Percentiles rank a stretch among this genome's conserved stretches.
phyloP scores from a whole-genome alignment of 1,284 basidiomycete genomes.

The Tausonia pullulans region DNA sequence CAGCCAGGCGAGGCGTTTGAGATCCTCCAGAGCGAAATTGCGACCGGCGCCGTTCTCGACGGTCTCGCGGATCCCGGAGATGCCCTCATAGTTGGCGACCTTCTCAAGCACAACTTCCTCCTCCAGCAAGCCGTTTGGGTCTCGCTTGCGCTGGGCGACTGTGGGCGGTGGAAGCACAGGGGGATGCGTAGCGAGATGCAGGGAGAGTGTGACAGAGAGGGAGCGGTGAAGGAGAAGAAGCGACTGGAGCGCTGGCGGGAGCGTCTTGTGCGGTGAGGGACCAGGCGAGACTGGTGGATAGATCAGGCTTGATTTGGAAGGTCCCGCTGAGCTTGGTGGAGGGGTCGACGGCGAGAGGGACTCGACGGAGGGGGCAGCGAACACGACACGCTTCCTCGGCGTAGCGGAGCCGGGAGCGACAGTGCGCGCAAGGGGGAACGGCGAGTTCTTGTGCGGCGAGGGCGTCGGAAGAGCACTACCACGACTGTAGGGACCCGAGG shows the following conservation, averaged over 20 bases:
- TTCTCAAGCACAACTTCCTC: conserved; percentile 20
- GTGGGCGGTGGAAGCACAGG: conserved; percentile 33
- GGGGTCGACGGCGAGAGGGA: too few relatives aligned
- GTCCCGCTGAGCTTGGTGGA: too few relatives aligned
- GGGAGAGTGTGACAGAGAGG: conserved; percentile 33
- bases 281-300: too few relatives aligned
- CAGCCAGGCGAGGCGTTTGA: conserved; percentile 33
- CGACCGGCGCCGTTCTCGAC: conserved; percentile 32
- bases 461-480: too few relatives aligned
- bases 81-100: conserved; percentile 27
- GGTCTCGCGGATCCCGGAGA: conserved; percentile 27
- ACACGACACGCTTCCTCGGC: too few relatives aligned
- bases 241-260: conserved; percentile 31
- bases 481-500: too few relatives aligned
- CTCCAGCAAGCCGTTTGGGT: conserved; percentile 18
- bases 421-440: too few relatives aligned
- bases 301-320: too few relatives aligned
- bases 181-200: conserved; percentile 33
- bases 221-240: conserved; percentile 31
- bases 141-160: not conserved
- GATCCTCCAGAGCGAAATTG: conserved; percentile 30
- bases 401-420: too few relatives aligned
- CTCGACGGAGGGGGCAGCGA: too few relatives aligned
- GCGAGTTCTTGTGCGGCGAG: too few relatives aligned
- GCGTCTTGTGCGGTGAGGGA: not conserved